These are phyloP conservation scores for Jackrogersella minutella DNA, from an alignment of 495 filamentous ascomycete species.

Conservation along the genomic window DNA sequence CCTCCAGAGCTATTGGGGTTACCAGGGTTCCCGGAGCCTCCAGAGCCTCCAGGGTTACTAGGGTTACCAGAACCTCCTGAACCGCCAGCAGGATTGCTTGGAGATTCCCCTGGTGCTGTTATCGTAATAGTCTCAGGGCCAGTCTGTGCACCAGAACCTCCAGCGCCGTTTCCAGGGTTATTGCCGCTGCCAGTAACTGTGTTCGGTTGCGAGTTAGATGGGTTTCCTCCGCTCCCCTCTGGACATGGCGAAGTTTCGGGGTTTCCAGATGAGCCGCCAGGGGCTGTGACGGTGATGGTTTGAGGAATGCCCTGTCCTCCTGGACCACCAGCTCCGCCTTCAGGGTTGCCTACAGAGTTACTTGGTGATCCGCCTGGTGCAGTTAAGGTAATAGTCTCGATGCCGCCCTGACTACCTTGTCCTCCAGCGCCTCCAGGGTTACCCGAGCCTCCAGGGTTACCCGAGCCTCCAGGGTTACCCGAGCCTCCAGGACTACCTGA, in stretches of 20 bases:
- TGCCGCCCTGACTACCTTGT: neutral
- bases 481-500: conserved; percentile 9
- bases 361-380: neutral
- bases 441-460: no score
- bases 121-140: conserved; percentile 39
- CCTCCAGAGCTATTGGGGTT: no score
- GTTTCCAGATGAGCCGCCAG: conserved; percentile 26
- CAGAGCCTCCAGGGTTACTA: conserved; percentile 9
- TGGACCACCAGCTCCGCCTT: neutral
- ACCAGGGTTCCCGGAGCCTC: neutral
- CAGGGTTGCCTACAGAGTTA: neutral
- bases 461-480: conserved; percentile 7
- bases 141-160: conserved; percentile 22
- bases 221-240: conserved; percentile 22
- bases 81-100: conserved; percentile 27
- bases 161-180: conserved; percentile 8
- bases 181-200: conserved; percentile 21
- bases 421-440: neutral
- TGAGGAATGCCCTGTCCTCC: conserved; percentile 20
- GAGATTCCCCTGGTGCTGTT: conserved; percentile 35
- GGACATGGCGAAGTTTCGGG: conserved; percentile 25
- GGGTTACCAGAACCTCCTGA: conserved; percentile 6
- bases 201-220: conserved; percentile 1
- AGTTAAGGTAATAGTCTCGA: neutral
- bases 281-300: conserved; percentile 39